Percentiles rank a stretch among this genome's conserved stretches.
phyloP scores from a whole-genome alignment of 495 filamentous ascomycete genomes.

The Penicillium bialowiezense region DNA sequence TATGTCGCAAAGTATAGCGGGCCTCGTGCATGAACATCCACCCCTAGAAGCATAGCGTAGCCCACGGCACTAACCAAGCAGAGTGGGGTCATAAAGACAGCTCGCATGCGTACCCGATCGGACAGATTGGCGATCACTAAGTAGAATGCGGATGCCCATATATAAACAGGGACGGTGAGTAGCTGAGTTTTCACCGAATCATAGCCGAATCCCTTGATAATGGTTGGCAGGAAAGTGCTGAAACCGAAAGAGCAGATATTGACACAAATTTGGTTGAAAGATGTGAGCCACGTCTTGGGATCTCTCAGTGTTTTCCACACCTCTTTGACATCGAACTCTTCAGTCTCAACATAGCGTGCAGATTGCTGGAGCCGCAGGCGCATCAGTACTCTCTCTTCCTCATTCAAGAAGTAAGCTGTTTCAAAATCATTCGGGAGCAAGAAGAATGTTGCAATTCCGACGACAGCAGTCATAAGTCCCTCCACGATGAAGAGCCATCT shows the following conservation, averaged over 20 bases:
- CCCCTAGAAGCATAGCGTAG: constrained; percentile 13
- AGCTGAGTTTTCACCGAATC: constrained; percentile 13
- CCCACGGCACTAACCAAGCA: constrained; percentile 15
- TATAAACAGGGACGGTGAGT: constrained; percentile 19
- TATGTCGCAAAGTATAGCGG: constrained; percentile 16
- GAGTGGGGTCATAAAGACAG: constrained; percentile 12
- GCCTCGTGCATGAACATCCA: constrained; percentile 11
- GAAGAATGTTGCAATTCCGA: constrained; percentile 16
- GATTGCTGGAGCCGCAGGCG: constrained; percentile 12
- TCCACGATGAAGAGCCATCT: constrained; percentile 44
- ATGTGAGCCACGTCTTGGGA: constrained; percentile 15
- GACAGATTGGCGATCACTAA: constrained; percentile 12
- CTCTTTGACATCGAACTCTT: constrained; percentile 12
- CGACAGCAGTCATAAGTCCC: constrained; percentile 22
- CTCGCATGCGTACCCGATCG: constrained; percentile 15
- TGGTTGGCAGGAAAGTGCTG: constrained; percentile 17
- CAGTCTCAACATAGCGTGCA: constrained; percentile 6
- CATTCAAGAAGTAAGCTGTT: constrained; percentile 15
- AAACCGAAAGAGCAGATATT: constrained; percentile 16
- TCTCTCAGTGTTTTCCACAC: constrained; percentile 14
- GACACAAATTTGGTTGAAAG: constrained; percentile 16
- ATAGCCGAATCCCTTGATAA: constrained; percentile 14
- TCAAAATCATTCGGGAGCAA: constrained; percentile 12
- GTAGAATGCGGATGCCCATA: constrained; percentile 14
- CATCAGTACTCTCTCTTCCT: constrained; percentile 16